Conservation (phyloP, 2,329 filamentous ascomycete genomes). For the Claviceps sp. region DNA sequence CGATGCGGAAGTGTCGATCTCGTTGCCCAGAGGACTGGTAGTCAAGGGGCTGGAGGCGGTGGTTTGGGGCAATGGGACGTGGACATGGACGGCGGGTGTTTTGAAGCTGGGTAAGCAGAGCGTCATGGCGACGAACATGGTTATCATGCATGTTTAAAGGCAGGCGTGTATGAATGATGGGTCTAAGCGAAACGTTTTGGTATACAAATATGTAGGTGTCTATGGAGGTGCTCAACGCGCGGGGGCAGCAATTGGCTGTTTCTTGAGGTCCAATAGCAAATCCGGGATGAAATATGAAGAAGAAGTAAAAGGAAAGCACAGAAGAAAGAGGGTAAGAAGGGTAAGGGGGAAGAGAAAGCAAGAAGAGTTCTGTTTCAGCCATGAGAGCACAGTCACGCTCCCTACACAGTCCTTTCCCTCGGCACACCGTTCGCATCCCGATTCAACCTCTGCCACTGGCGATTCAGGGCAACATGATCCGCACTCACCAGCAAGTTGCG, state of each 20-base stretch:
- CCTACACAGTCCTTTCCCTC: neutral
- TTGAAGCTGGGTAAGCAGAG: conserved; percentile 5
- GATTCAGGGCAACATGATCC: conserved; percentile 18
- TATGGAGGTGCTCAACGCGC: neutral
- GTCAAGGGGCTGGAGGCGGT: conserved; percentile 5
- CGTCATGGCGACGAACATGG: conserved; percentile 15
- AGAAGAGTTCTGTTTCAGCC: neutral
- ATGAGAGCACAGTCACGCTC: neutral
- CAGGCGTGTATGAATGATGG: too few relatives aligned
- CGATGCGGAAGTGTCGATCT: conserved; percentile 5
- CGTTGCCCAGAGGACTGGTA: conserved; percentile 6
- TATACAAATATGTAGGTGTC: neutral
- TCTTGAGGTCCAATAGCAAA: too few relatives aligned
- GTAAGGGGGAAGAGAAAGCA: neutral
- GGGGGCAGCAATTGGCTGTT: neutral
- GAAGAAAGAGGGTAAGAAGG: neutral
- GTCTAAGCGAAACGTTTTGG: neutral
- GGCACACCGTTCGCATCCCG: conserved; percentile 12
- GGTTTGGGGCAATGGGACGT: conserved; percentile 12
- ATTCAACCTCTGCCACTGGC: conserved; percentile 20
- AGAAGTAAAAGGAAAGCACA: neutral
- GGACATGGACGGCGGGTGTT: conserved; percentile 3
- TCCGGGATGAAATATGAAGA: too few relatives aligned
- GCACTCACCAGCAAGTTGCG: conserved; percentile 21
- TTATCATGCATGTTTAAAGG: conserved; percentile 5